phyloP scores from a whole-genome alignment of 1,284 basidiomycete species.

The Ganoderma leucocontextum region DNA sequence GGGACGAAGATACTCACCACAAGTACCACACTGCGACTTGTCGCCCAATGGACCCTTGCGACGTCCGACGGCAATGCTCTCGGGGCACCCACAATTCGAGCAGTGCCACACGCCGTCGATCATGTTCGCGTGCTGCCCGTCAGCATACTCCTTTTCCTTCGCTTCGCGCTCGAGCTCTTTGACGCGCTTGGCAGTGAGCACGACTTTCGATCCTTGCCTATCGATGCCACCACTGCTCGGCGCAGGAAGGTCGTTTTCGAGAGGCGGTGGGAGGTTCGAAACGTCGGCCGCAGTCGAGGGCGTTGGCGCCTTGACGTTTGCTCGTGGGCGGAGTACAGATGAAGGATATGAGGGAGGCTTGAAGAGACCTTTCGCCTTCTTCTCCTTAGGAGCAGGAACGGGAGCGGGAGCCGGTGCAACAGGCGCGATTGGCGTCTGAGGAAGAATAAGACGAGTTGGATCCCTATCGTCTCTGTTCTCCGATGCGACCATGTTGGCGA shows the following conservation, averaged over 20 bases:
- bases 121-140: constrained; percentile 82
- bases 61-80: constrained; percentile 82
- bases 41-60: constrained; percentile 91
- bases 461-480: constrained; percentile 58
- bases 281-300: constrained; percentile 73
- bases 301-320: constrained; percentile 63
- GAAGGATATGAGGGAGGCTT: constrained; percentile 70
- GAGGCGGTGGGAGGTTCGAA: constrained; percentile 59
- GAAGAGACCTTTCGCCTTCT: constrained; percentile 76
- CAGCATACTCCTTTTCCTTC: constrained; percentile 82
- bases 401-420: constrained; percentile 39
- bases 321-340: constrained; percentile 64
- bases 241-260: constrained; percentile 64
- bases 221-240: constrained; percentile 48
- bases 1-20: constrained; percentile 66
- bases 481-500: constrained; percentile 85
- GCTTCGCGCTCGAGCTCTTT: constrained; percentile 82
- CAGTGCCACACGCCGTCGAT: constrained; percentile 93
- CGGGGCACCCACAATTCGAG: constrained; percentile 91
- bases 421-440: constrained; percentile 54
- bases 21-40: constrained; percentile 91
- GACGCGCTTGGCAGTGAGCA: constrained; percentile 64
- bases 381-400: constrained; percentile 54
- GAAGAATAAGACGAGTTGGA: constrained; percentile 60
- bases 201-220: constrained; percentile 54